Percentiles rank a stretch among this genome's conserved stretches.
Evolutionary conservation across 805 yeast species (phyloP).

Genomic region (Candida palmyrensis): DNA sequence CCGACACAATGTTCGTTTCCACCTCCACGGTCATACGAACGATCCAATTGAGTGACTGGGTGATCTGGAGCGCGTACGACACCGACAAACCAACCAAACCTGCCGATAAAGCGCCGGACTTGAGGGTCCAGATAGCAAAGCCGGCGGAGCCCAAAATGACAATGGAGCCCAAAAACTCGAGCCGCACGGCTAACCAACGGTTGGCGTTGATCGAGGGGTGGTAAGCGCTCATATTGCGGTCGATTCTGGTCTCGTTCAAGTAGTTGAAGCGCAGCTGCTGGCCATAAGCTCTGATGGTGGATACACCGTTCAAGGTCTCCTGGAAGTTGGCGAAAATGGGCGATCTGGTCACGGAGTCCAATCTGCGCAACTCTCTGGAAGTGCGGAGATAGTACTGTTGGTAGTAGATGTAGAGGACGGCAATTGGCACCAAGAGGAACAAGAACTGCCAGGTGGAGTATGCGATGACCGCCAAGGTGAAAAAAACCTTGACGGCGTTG

Average conservation of each 20-base stretch:
- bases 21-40: slow-evolving; percentile 99
- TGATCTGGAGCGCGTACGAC: slow-evolving; percentile 87
- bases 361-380: slow-evolving; percentile 77
- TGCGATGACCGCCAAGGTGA: slow-evolving; percentile 79
- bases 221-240: slow-evolving; percentile 84
- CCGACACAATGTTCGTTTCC: slow-evolving; percentile 94
- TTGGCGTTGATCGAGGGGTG: slow-evolving; percentile 91
- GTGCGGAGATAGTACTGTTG: slow-evolving; percentile 74
- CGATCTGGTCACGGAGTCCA: slow-evolving; percentile 74
- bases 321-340: slow-evolving; percentile 84
- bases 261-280: slow-evolving; percentile 60
- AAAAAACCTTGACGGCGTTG: slow-evolving; percentile 57
- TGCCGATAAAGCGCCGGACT: slow-evolving; percentile 69
- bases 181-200: slow-evolving; percentile 95
- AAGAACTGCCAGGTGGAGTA: slow-evolving; percentile 84
- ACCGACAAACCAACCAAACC: slow-evolving; percentile 94
- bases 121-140: slow-evolving; percentile 68
- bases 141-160: slow-evolving; percentile 86
- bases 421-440: slow-evolving; percentile 63
- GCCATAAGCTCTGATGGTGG: slow-evolving; percentile 69
- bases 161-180: slow-evolving; percentile 86
- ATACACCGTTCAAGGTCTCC: slow-evolving; percentile 71
- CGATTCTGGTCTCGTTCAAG: slow-evolving; percentile 68
- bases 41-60: slow-evolving; percentile 95
- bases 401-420: slow-evolving; percentile 60